Conservation (phyloP, 1,284 basidiomycete species). For the Heterobasidion parviporum region DNA sequence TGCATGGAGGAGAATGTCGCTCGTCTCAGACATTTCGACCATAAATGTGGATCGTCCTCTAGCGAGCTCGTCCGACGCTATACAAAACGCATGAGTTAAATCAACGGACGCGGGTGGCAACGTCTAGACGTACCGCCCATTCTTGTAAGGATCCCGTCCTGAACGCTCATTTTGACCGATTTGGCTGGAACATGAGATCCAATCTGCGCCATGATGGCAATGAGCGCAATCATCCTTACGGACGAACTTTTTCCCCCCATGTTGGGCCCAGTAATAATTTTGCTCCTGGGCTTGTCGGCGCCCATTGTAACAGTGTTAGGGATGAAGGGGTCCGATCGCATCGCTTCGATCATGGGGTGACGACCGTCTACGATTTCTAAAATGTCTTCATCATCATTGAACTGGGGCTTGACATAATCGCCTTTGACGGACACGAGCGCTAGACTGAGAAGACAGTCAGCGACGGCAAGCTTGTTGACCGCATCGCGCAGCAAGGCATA, state of each 20-base stretch:
- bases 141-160: constrained; percentile 81
- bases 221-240: constrained; percentile 69
- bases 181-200: constrained; percentile 75
- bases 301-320: constrained; percentile 63
- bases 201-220: constrained; percentile 48
- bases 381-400: constrained; percentile 48
- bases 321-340: constrained; percentile 74
- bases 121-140: constrained; percentile 59
- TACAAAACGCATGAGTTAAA: background rate
- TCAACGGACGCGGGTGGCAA: background rate
- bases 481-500: constrained; percentile 67
- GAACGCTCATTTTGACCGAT: constrained; percentile 62
- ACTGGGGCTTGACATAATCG: constrained; percentile 65
- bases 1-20: constrained; percentile 76
- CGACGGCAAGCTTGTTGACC: constrained; percentile 72
- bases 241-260: constrained; percentile 80
- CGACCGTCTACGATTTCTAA: constrained; percentile 67
- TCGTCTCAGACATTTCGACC: constrained; percentile 94
- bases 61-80: constrained; percentile 81
- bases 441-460: constrained; percentile 73
- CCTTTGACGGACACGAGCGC: constrained; percentile 65
- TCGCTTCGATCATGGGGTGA: constrained; percentile 77
- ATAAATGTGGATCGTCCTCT: constrained; percentile 88
- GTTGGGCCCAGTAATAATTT: constrained; percentile 80
- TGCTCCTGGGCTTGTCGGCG: constrained; percentile 42